phyloP scores from a whole-genome alignment of 805 yeast species.

The Grigorovia transvaalensis region DNA sequence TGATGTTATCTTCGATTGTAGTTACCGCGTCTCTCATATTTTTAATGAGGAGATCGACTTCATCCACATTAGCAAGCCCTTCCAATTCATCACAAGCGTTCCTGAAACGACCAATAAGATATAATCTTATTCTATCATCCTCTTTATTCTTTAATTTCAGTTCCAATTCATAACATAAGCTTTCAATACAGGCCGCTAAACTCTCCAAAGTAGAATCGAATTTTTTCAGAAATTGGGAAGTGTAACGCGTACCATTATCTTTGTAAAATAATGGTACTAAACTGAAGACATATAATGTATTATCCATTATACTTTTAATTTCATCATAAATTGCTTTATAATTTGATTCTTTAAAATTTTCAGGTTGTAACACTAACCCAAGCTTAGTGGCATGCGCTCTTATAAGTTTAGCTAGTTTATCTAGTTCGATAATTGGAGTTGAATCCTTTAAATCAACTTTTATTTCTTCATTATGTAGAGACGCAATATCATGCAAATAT shows the following conservation, averaged over 20 bases:
- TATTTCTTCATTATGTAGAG: constrained; percentile 15
- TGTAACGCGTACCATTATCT: constrained; percentile 10
- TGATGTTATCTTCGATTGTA: constrained; percentile 51
- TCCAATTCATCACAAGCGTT: constrained; percentile 45
- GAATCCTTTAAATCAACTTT: constrained; percentile 20
- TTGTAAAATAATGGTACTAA: constrained; percentile 23
- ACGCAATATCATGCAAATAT: constrained; percentile 10
- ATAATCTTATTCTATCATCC: constrained; percentile 35
- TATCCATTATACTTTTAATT: constrained; percentile 18
- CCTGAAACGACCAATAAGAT: constrained; percentile 64
- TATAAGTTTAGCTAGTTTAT: constrained; percentile 47
- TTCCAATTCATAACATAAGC: constrained; percentile 15
- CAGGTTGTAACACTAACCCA: constrained; percentile 24
- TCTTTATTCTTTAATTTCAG: constrained; percentile 16
- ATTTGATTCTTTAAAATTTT: constrained; percentile 15
- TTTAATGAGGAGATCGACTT: constrained; percentile 40
- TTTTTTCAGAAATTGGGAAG: constrained; percentile 13
- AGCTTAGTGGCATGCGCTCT: constrained; percentile 72
- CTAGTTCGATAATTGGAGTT: constrained; percentile 36
- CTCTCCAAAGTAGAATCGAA: constrained; percentile 16
- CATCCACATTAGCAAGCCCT: constrained; percentile 37
- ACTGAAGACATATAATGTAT: constrained; percentile 18
- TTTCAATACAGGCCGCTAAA: constrained; percentile 15
- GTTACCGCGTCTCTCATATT: constrained; percentile 30
- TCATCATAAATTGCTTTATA: constrained; percentile 20